Evolutionary conservation across 1,284 basidiomycete genomes (phyloP).

Genomic region (Pseudozyma thailandica): DNA sequence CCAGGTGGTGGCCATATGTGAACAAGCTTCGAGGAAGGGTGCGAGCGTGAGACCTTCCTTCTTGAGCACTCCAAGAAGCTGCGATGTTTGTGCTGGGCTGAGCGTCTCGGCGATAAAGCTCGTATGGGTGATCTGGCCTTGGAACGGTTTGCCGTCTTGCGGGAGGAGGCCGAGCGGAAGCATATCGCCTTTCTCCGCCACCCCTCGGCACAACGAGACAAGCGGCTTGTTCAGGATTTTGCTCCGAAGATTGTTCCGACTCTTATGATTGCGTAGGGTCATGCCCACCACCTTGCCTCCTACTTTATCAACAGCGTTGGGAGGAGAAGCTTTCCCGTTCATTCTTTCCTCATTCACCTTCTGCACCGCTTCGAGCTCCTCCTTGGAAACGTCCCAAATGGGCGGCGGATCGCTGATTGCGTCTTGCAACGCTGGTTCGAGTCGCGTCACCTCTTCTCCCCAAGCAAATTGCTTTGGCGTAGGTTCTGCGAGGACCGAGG

Average conservation of each 20-base stretch:
- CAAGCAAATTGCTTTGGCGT: not conserved
- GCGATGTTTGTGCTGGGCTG: not conserved
- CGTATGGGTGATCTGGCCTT: constrained; percentile 15
- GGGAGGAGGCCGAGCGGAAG: constrained; percentile 42
- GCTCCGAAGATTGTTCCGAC: not conserved
- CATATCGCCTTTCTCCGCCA: constrained; percentile 34
- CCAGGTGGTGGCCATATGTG: constrained; percentile 35
- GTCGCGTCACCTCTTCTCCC: constrained; percentile 25
- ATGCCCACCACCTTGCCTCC: constrained; percentile 14
- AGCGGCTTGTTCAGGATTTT: constrained; percentile 25
- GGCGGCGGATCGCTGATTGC: constrained; percentile 17
- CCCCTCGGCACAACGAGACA: constrained; percentile 16
- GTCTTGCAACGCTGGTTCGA: constrained; percentile 30
- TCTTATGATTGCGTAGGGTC: constrained; percentile 8
- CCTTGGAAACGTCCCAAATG: constrained; percentile 6
- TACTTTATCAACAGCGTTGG: constrained; percentile 16
- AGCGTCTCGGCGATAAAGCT: constrained; percentile 5
- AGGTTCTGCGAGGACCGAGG: constrained; percentile 13
- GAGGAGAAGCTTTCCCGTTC: constrained; percentile 29
- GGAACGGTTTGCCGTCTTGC: constrained; percentile 12
- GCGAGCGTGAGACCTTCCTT: constrained; percentile 23
- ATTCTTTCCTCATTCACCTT: constrained; percentile 24
- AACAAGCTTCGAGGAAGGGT: constrained; percentile 34
- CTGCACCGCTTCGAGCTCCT: constrained; percentile 16
- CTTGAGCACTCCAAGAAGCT: constrained; percentile 13